A percentile compares a stretch with the other conserved stretches of the same genome.
Conservation (phyloP, 2,329 filamentous ascomycete genomes). For the Cladophialophora bantiana region DNA sequence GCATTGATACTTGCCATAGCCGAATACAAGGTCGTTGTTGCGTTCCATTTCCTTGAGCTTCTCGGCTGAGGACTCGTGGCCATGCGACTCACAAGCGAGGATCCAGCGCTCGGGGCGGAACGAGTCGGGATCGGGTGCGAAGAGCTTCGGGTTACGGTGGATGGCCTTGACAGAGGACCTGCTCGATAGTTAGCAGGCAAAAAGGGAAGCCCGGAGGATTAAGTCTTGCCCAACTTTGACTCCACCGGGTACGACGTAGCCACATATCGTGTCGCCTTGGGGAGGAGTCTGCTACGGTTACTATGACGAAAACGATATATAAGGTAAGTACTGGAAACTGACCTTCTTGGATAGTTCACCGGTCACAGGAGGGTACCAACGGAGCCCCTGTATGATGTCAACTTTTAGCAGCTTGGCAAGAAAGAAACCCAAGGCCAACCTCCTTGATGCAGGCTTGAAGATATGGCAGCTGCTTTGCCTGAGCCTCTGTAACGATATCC, state of each 20-base stretch:
- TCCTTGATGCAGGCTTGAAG: constrained; percentile 61
- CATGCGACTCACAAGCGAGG: constrained; percentile 1
- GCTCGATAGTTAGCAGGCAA: constrained; percentile 25
- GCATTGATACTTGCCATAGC: constrained; percentile 55
- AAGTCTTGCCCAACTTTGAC: constrained; percentile 34
- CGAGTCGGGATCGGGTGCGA: constrained; percentile 51
- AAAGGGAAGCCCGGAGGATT: too few species aligned
- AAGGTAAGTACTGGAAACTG: constrained; percentile 8
- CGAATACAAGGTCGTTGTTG: constrained; percentile 55
- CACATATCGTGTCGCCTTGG: constrained; percentile 49
- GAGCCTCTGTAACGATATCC: constrained; percentile 36
- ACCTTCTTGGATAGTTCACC: constrained; percentile 46
- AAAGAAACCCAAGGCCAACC: constrained; percentile 14
- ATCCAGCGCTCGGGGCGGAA: constrained; percentile 62
- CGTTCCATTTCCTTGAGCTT: constrained; percentile 49
- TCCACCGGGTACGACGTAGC: constrained; percentile 55
- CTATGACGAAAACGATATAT: background rate
- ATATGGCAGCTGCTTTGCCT: constrained; percentile 53
- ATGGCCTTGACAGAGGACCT: constrained; percentile 46
- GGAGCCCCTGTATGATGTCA: constrained; percentile 44
- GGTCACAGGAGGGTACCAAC: constrained; percentile 55
- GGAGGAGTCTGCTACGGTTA: constrained; percentile 42
- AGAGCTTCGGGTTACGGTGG: constrained; percentile 46
- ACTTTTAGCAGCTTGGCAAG: background rate
- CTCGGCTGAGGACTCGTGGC: constrained; percentile 44